These are phyloP conservation scores for Backusella mclennaniae DNA, from an alignment of 192 early-diverging fungal species.

Conservation along the genomic window DNA sequence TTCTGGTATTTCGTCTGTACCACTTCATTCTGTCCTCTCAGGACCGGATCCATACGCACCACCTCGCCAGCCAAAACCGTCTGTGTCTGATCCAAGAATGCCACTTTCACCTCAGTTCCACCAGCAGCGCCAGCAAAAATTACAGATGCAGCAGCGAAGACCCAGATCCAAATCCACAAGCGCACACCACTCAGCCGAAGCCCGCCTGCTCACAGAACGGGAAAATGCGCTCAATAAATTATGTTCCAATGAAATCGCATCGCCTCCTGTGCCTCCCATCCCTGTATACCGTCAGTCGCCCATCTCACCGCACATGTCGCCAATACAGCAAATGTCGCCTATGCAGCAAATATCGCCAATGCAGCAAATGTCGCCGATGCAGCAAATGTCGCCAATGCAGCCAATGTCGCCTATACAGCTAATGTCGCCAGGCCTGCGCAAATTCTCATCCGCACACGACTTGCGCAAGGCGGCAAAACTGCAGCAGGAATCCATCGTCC, in stretches of 20 bases:
- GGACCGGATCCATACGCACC: neutral
- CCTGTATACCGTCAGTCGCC: neutral
- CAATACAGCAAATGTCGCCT: neutral
- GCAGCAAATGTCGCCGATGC: no score
- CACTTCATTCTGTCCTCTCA: conserved; percentile 4
- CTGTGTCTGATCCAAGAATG: neutral
- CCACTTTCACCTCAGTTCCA: neutral
- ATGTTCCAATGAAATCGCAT: conserved; percentile 9
- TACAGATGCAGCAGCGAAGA: neutral
- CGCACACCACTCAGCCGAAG: neutral
- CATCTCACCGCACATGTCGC: neutral
- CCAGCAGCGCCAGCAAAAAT: neutral
- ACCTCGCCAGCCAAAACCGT: neutral
- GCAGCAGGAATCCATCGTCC: conserved; percentile 12
- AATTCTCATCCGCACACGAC: conserved; percentile 13
- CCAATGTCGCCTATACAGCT: neutral
- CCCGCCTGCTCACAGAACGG: neutral
- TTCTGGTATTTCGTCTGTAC: conserved; percentile 11
- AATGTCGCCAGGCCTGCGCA: neutral
- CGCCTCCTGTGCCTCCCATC: conserved; percentile 17
- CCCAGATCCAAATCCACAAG: conserved; percentile 18
- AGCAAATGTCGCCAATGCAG: neutral
- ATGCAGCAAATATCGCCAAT: neutral
- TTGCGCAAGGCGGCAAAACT: conserved; percentile 5
- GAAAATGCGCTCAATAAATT: conserved; percentile 15